Evolutionary conservation across 2,329 filamentous ascomycete species (phyloP), one percentile per base, ranked within the genome.

Genomic region (Colletotrichum eremochloae): DNA sequence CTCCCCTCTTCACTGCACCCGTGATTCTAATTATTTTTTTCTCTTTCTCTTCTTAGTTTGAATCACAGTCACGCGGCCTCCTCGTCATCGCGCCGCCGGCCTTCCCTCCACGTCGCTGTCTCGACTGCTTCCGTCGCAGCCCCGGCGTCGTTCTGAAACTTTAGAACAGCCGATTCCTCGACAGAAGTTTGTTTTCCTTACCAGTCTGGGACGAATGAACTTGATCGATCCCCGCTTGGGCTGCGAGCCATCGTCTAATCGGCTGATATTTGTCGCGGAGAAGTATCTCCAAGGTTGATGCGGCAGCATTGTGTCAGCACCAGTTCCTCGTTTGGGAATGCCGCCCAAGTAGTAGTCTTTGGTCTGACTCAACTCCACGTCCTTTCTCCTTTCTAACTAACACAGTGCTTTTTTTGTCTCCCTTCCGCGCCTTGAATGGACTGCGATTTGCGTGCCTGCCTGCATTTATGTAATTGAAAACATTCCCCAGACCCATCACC

Each of bases 161-260:
- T 42, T 52, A 53, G 50, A 68, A 46, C 58, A 55, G 52, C 69
- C 60, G 58, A 38, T 12, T 68, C 62, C 52, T 68, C 36, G 58
- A 63, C 69, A 68, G 56, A 31, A 71, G 56, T 50, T 71, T 63
- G 64, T 57, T 50, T 68, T 29, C 50, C 61, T 29, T 29, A 18
- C n/a, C 55, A 38, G 18, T 40, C 42, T 61, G 40, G 42, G 18
- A 36, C n/a, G 38, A 58, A 5, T 14, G 1, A 20, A 24, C n/a
- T 46, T 31, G 9, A 2, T 38, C 29, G 5, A 48, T 31, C 58
- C 12, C n/a, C 46, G 55, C 55, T 60, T 55, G 29, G 44, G 18
- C 20, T 44, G 42, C 36, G 36, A 40, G 48, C 40, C 67, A 40
- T 29, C 57, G 33, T 44, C 38, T 2, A 20, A 14, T 46, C 38